Evolutionary conservation across 2,329 filamentous ascomycete genomes (phyloP).

Genomic region (Rugonectria rugulosa): DNA sequence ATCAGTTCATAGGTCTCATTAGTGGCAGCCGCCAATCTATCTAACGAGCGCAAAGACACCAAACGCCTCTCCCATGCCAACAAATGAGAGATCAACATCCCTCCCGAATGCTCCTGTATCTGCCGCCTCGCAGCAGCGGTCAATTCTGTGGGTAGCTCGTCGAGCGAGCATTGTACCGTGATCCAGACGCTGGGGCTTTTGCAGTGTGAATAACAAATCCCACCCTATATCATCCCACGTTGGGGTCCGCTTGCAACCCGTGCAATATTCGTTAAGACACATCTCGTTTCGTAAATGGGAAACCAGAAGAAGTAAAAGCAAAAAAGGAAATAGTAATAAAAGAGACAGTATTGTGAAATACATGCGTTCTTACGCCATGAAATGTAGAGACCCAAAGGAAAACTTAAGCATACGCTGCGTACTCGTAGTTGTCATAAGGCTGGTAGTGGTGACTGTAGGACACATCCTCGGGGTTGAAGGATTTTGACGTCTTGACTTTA

Average conservation of each 20-base stretch:
- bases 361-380: slow-evolving; percentile 37
- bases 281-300: slow-evolving; percentile 42
- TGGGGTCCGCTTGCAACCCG: slow-evolving; percentile 34
- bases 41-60: no score
- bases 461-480: slow-evolving; percentile 42
- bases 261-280: slow-evolving; percentile 45
- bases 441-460: slow-evolving; percentile 41
- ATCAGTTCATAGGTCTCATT: no score
- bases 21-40: no score
- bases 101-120: slow-evolving; percentile 29
- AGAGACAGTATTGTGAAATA: slow-evolving; percentile 35
- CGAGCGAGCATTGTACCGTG: slow-evolving; percentile 31
- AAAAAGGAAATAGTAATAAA: slow-evolving; percentile 26
- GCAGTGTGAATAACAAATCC: slow-evolving; percentile 24
- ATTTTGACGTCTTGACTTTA: slow-evolving; percentile 47
- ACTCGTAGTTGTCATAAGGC: slow-evolving; percentile 34
- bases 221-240: slow-evolving; percentile 39
- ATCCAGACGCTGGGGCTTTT: slow-evolving; percentile 32
- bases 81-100: slow-evolving; percentile 25
- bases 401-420: slow-evolving; percentile 21
- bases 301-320: slow-evolving; percentile 36
- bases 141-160: slow-evolving; percentile 22
- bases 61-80: slow-evolving; percentile 18
- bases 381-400: slow-evolving; percentile 29
- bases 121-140: slow-evolving; percentile 31